phyloP scores from a whole-genome alignment of 2,329 filamentous ascomycete species.

The Ophiostoma piceae region DNA sequence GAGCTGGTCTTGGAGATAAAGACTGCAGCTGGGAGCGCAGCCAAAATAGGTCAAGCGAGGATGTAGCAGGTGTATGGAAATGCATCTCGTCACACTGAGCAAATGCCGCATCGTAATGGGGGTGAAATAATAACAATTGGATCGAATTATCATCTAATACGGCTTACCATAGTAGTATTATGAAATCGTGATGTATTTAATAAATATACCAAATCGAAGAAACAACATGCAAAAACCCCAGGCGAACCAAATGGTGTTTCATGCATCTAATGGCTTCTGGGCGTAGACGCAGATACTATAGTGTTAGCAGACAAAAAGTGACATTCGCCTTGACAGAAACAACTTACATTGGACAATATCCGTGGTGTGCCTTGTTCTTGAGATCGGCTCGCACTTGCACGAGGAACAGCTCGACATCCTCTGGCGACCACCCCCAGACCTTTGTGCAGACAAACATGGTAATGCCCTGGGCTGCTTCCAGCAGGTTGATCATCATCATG shows the following conservation, averaged over 20 bases:
- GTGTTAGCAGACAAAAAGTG: not conserved
- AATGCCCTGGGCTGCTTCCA: conserved; percentile 29
- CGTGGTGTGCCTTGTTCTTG: conserved; percentile 26
- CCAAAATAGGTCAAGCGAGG: not conserved
- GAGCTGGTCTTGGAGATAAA: conserved; percentile 3
- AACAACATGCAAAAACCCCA: too few species aligned
- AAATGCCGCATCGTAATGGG: not conserved
- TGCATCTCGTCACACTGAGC: not conserved
- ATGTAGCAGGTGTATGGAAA: not conserved
- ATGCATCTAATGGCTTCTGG: not conserved
- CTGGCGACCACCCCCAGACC: conserved; percentile 29
- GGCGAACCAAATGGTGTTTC: not conserved
- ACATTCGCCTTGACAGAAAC: not conserved
- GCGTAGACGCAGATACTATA: not conserved
- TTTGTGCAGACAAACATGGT: conserved; percentile 30
- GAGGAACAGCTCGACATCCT: conserved; percentile 30
- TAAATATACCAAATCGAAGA: not conserved
- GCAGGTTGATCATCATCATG: conserved; percentile 31
- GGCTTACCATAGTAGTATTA: not conserved
- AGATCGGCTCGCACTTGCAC: conserved; percentile 27
- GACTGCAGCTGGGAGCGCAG: not conserved
- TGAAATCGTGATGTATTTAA: too few species aligned
- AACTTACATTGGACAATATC: conserved; percentile 26
- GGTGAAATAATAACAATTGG: too few species aligned
- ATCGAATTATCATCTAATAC: not conserved